Evolutionary conservation across 257 asterid species (phyloP), one percentile per base, ranked within the genome.

Genomic region (Lycium barbarum): DNA sequence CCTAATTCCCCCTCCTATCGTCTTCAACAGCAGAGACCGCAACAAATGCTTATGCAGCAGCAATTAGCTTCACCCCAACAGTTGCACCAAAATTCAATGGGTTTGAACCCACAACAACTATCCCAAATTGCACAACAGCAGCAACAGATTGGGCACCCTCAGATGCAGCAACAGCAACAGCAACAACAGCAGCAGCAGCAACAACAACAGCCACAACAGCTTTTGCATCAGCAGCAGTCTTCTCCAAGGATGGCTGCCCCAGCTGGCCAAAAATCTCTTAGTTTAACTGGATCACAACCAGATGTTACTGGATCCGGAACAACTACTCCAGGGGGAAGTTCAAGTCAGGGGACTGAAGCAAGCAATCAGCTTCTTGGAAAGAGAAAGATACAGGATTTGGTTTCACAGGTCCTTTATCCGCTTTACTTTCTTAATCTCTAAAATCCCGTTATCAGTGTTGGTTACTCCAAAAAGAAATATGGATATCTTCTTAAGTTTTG

Each of bases 291-390:
- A 62, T 96, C 97, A 38, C 98, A 95, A 88, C 97, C 97, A 54
- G 98, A 95, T 88, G 97, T 93, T 82, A 92, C 98, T 83, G 97
- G 94, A 84, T 93, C 97, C 43, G 99, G 98, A 81, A 85, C 94
- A 22, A 94, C 97, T 66, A 92, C 98, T 47, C 97, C 98, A 0
- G 98, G 97, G 73, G 99, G 98, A 51, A 95, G 98, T 90, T 93
- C 98, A 47, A 96, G 98, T 88, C 98, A 93, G 85, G 99, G 98
- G 87, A 91, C 95, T 47, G 98, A 95, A 88, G 96, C 97, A 6
- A 93, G 94, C 91, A 91, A 91, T 89, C 98, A 96, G 61, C 91
- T 96, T 84, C 92, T 96, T 80, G 98, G 98, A 87, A 96, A 95
- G 92, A 93, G 98, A 89, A 95, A 89, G 91, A 95, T 96, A 84